phyloP scores from a whole-genome alignment of 2,329 filamentous ascomycete species.

The Ilyonectria mors-panacis region DNA sequence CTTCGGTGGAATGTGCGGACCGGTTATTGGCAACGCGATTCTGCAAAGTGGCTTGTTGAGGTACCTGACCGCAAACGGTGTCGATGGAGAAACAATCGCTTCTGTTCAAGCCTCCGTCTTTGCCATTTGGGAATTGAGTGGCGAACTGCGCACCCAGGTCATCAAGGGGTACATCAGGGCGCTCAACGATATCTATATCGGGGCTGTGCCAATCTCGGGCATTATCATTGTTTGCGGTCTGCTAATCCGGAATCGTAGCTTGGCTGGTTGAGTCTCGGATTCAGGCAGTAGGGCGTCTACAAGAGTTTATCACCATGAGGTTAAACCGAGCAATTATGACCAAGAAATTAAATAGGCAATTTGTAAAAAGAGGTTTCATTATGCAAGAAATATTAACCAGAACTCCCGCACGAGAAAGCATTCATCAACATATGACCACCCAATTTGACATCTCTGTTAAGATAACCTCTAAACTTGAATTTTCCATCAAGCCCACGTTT shows the following conservation, averaged over 20 bases:
- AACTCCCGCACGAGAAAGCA: too few species aligned
- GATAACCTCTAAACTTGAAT: too few species aligned
- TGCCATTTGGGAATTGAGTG: background rate
- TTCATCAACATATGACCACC: too few species aligned
- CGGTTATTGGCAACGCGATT: background rate
- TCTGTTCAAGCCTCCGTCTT: background rate
- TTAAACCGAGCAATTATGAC: background rate
- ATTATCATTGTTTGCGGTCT: slow-evolving; percentile 4
- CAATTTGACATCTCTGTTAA: too few species aligned
- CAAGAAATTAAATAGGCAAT: background rate
- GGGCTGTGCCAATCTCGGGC: background rate
- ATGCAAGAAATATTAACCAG: too few species aligned
- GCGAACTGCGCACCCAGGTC: background rate
- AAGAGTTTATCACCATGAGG: background rate
- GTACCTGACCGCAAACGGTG: background rate
- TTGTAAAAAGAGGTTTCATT: too few species aligned
- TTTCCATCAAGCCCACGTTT: too few species aligned
- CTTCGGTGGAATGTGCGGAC: background rate
- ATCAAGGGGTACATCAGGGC: slow-evolving; percentile 12
- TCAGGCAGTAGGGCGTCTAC: background rate
- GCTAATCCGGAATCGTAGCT: slow-evolving; percentile 1
- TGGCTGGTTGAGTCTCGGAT: background rate
- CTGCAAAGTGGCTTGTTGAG: background rate
- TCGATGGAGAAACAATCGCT: background rate
- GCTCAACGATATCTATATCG: slow-evolving; percentile 15